phyloP scores from a whole-genome alignment of 2,329 filamentous ascomycete species.

The Periconia digitata region DNA sequence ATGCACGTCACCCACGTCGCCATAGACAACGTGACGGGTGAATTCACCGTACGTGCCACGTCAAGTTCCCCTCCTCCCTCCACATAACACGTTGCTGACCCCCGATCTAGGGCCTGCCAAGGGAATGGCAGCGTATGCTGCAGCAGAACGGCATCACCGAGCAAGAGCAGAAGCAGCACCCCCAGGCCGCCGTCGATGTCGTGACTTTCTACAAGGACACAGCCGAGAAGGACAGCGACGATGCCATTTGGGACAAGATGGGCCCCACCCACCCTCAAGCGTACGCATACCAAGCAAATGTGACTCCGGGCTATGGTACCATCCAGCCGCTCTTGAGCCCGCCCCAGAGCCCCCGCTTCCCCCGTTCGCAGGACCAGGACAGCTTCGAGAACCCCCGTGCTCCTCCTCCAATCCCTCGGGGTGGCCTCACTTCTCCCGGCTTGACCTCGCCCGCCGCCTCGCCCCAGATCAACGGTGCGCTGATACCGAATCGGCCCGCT shows the following conservation, averaged over 20 bases:
- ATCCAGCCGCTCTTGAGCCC: constrained; percentile 68
- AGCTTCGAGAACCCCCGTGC: constrained; percentile 97
- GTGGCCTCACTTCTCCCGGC: constrained; percentile 42
- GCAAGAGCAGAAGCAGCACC: constrained; percentile 93
- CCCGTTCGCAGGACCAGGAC: constrained; percentile 76
- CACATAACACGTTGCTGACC: not conserved
- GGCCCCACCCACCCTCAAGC: constrained; percentile 73
- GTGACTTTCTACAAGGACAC: constrained; percentile 97
- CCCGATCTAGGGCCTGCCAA: constrained; percentile 74
- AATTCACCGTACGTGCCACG: constrained; percentile 74
- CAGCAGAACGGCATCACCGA: constrained; percentile 95
- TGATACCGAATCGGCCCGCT: constrained; percentile 81
- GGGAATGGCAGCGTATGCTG: constrained; percentile 96
- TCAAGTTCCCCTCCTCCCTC: constrained; percentile 3
- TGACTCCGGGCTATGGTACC: constrained; percentile 43
- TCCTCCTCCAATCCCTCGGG: constrained; percentile 80
- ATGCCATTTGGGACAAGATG: constrained; percentile 94
- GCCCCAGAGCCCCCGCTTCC: constrained; percentile 82
- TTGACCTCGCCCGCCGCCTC: constrained; percentile 46
- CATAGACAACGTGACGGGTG: constrained; percentile 92
- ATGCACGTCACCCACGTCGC: constrained; percentile 98
- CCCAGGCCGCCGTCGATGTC: constrained; percentile 93
- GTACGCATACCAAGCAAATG: constrained; percentile 42
- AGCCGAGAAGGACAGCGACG: constrained; percentile 75
- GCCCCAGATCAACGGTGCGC: constrained; percentile 48